phyloP scores from a whole-genome alignment of 805 yeast genomes.

The Ogataea polymorpha region DNA sequence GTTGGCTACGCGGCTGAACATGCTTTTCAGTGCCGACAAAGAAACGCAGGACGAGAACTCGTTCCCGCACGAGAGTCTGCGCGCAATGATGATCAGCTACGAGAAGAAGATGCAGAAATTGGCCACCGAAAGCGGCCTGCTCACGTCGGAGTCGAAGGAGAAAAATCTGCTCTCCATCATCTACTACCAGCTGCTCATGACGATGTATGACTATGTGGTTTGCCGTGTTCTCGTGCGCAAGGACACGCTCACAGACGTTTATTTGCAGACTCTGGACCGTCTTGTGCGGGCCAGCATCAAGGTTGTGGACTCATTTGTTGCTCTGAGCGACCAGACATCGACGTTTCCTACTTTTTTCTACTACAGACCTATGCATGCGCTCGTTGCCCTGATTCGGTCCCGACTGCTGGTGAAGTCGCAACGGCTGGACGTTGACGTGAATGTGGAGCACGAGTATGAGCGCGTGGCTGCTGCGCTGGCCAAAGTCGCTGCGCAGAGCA shows the following conservation, averaged over 20 bases:
- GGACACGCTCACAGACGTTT: constrained; percentile 32
- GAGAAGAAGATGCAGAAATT: constrained; percentile 40
- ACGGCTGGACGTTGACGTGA: constrained; percentile 33
- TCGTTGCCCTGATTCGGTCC: constrained; percentile 46
- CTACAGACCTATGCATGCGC: constrained; percentile 52
- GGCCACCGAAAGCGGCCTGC: constrained; percentile 40
- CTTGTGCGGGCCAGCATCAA: constrained; percentile 45
- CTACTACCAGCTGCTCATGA: constrained; percentile 49
- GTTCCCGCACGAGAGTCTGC: constrained; percentile 24
- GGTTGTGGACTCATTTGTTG: constrained; percentile 43
- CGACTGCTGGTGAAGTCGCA: constrained; percentile 43
- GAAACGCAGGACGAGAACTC: constrained; percentile 11
- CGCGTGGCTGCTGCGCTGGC: constrained; percentile 26
- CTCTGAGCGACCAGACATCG: constrained; percentile 37
- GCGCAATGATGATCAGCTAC: constrained; percentile 36
- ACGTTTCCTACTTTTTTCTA: constrained; percentile 50
- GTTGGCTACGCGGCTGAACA: constrained; percentile 7
- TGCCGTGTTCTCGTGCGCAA: constrained; percentile 35
- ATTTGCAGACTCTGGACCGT: constrained; percentile 38
- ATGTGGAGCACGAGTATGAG: constrained; percentile 33
- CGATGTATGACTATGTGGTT: constrained; percentile 51
- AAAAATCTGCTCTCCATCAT: constrained; percentile 41
- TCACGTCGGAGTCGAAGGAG: constrained; percentile 34
- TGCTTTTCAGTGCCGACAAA: constrained; percentile 6
- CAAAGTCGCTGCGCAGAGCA: constrained; percentile 23